Conservation (phyloP, 2,329 filamentous ascomycete species). For the Claviceps purpurea region DNA sequence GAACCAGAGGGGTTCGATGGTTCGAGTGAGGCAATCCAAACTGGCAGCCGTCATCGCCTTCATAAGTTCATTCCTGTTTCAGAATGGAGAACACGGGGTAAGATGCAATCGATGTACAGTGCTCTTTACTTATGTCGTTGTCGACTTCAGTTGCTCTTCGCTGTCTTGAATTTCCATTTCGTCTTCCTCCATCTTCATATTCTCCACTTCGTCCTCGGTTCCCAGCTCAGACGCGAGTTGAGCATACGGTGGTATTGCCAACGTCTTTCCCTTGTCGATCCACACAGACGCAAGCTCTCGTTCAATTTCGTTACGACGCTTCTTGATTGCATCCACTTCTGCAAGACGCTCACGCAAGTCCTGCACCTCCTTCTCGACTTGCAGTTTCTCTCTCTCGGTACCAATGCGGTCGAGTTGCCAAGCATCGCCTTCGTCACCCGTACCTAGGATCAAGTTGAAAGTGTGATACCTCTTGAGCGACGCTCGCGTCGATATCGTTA, state of each 20-base stretch:
- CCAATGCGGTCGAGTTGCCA: constrained; percentile 94
- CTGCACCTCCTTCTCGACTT: constrained; percentile 79
- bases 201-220: not conserved
- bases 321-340: constrained; percentile 76
- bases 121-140: not conserved
- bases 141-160: not conserved
- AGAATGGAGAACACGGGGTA: too few species aligned
- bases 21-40: too few species aligned
- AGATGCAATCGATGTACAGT: too few species aligned
- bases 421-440: constrained; percentile 67
- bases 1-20: too few species aligned
- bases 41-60: too few species aligned
- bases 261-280: constrained; percentile 37
- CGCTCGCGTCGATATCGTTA: constrained; percentile 89
- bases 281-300: constrained; percentile 56
- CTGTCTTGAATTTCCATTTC: not conserved
- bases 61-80: too few species aligned
- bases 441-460: constrained; percentile 73
- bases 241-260: constrained; percentile 34
- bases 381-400: constrained; percentile 82
- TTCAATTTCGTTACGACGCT: constrained; percentile 67
- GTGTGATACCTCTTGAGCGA: constrained; percentile 94
- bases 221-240: constrained; percentile 6
- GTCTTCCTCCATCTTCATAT: not conserved
- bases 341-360: constrained; percentile 69